phyloP scores from a whole-genome alignment of 1,139 yeast species.

The Kodamaea alishanica region DNA sequence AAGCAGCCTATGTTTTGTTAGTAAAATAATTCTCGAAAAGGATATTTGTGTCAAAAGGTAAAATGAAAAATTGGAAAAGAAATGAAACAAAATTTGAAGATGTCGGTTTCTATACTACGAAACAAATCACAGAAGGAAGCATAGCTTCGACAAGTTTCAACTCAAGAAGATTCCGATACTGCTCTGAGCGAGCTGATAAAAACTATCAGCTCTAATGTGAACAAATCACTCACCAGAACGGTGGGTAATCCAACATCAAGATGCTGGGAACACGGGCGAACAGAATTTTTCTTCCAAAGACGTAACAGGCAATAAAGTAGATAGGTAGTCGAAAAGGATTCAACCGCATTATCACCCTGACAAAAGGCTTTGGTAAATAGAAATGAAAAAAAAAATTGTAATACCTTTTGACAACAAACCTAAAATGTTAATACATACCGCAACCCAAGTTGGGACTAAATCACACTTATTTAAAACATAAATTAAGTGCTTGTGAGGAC shows the following conservation, averaged over 20 bases:
- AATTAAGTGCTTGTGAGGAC: constrained; percentile 94
- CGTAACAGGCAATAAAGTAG: constrained; percentile 80
- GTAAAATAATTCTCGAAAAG: constrained; percentile 26
- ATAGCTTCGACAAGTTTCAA: constrained; percentile 46
- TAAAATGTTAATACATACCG: constrained; percentile 66
- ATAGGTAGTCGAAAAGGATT: constrained; percentile 13
- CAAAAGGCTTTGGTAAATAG: constrained; percentile 53
- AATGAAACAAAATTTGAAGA: constrained; percentile 5
- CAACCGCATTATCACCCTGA: constrained; percentile 56
- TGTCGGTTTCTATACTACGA: constrained; percentile 80
- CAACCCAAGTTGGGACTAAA: constrained; percentile 98
- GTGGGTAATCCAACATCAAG: constrained; percentile 19
- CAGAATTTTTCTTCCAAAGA: constrained; percentile 82
- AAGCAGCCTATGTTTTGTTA: constrained; percentile 79
- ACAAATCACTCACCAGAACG: constrained; percentile 50
- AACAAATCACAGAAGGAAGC: constrained; percentile 30
- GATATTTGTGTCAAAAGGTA: constrained; percentile 1
- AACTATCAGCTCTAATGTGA: constrained; percentile 39
- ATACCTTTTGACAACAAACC: not conserved
- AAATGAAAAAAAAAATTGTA: constrained; percentile 7
- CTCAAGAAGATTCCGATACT: constrained; percentile 57
- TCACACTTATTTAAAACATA: constrained; percentile 96
- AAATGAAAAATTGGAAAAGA: constrained; percentile 9
- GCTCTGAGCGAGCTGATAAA: constrained; percentile 38
- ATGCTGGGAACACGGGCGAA: constrained; percentile 48